Base-by-base conservation (phyloP, 2,329 filamentous ascomycete species). In the Arachnomyces sp. region DNA sequence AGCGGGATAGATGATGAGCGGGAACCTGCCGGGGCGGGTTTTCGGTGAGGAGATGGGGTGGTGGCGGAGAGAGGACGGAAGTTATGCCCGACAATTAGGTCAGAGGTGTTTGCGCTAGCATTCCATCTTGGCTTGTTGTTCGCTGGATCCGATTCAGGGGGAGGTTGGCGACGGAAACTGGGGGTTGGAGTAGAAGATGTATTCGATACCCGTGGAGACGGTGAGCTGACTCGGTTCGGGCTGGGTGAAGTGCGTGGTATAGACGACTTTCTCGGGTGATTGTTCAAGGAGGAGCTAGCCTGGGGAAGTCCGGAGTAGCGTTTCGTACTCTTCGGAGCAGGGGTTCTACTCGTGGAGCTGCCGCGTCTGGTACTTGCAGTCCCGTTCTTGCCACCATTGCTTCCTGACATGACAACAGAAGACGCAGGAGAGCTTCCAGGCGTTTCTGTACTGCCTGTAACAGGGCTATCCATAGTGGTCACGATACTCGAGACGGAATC, bases 401-500 rank as follows among this genome's bases (percentile, higher is more conserved):
- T 68, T 43, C 73, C 71, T 21, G 71, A 63, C 51, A 77, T 59
- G 36, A 82, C 62, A 14, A 84, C 68, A 14, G 80, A 84, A 12
- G 79, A 83, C 17, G 80, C 78, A 17, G 82, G 81, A 3, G 81
- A 84, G 65, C 78, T 86, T 34, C 80, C 78, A 0, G 82, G 82
- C 0, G 82, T 86, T 28, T 82, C 86, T 34, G 77, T 75, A 52
- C 85, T 90, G 46, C 74, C 80, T 7, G 77, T 66, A 2, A 81
- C 76, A 2, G 85, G 88, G 38, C 78, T 75, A 55, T 93, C 87
- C 50, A 85, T 85, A 5, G 21, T 25, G 2, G 86, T 93, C 3
- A 94, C 71, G 62, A 95, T 86, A 51, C 86, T 95, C 0, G 89
- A 95, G 42, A 96, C 83, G 0, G 90, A 95, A 60, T 96, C 90